Evolutionary conservation across 352 stramenopile genomes (phyloP).

Genomic region (Phytophthora sojae): DNA sequence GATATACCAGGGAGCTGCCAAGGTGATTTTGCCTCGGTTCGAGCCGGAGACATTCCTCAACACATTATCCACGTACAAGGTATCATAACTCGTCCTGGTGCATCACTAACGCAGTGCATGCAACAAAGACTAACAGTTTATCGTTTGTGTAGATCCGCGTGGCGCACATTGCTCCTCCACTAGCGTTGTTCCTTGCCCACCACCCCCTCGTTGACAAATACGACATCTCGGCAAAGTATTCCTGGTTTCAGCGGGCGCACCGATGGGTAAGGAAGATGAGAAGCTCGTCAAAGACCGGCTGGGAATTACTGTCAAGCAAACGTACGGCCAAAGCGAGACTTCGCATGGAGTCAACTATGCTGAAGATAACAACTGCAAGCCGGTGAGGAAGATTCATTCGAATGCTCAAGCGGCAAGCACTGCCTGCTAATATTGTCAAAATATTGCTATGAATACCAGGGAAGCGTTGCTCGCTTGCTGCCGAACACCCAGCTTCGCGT

Average conservation of each 20-base stretch:
- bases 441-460: background rate
- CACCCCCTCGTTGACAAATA: slow-evolving; percentile 84
- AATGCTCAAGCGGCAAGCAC: no score
- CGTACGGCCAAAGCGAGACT: slow-evolving; percentile 64
- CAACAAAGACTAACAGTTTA: background rate
- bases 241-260: slow-evolving; percentile 83
- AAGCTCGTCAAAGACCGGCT: slow-evolving; percentile 66
- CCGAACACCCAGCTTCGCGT: slow-evolving; percentile 61
- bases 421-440: no score
- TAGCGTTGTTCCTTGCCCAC: slow-evolving; percentile 26
- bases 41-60: slow-evolving; percentile 90
- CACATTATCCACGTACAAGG: slow-evolving; percentile 73
- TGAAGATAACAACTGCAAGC: slow-evolving; percentile 22
- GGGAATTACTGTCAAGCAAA: slow-evolving; percentile 45
- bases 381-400: slow-evolving; percentile 2
- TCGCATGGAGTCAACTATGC: slow-evolving; percentile 34
- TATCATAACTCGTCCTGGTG: slow-evolving; percentile 6
- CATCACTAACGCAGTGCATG: no score
- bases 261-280: slow-evolving; percentile 80
- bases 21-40: slow-evolving; percentile 92
- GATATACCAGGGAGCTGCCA: slow-evolving; percentile 77
- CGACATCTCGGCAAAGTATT: slow-evolving; percentile 68
- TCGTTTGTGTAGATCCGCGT: slow-evolving; percentile 31
- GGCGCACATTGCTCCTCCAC: slow-evolving; percentile 76
- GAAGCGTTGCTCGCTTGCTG: slow-evolving; percentile 47